phyloP scores from a whole-genome alignment of 192 early-diverging fungal species.

The Backusella mclennaniae region DNA sequence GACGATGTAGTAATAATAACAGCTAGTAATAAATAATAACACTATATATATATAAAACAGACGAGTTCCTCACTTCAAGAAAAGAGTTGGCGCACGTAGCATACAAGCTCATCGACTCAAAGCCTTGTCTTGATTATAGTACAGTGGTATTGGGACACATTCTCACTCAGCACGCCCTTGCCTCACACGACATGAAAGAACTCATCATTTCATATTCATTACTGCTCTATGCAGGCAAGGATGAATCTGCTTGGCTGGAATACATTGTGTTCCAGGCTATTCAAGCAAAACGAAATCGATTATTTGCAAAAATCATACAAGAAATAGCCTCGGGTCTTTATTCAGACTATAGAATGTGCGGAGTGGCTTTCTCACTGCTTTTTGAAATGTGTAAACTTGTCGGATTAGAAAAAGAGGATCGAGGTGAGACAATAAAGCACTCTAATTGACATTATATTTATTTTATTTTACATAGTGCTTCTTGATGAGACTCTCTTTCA shows the following conservation, averaged over 20 bases:
- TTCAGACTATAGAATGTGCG: constrained; percentile 36
- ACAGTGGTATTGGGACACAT: constrained; percentile 30
- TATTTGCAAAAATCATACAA: constrained; percentile 47
- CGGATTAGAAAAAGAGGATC: constrained; percentile 47
- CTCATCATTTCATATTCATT: constrained; percentile 46
- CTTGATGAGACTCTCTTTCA: constrained; percentile 47
- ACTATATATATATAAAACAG: constrained; percentile 17
- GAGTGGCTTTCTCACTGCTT: constrained; percentile 49
- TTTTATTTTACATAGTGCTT: constrained; percentile 17
- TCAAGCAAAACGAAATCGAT: constrained; percentile 21
- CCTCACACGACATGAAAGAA: constrained; percentile 26
- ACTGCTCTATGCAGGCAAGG: constrained; percentile 47
- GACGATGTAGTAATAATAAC: background rate
- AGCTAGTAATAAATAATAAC: background rate
- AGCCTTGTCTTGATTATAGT: constrained; percentile 40
- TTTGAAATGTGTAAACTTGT: constrained; percentile 62
- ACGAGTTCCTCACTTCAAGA: constrained; percentile 43
- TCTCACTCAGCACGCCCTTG: constrained; percentile 25
- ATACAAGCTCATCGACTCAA: constrained; percentile 54
- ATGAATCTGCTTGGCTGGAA: constrained; percentile 41
- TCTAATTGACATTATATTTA: background rate
- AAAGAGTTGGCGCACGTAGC: constrained; percentile 42
- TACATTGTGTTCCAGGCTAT: constrained; percentile 31
- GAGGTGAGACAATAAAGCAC: constrained; percentile 34
- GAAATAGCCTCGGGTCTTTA: constrained; percentile 29